Evolutionary conservation across 148 eudicot genomes (phyloP), one percentile per base, ranked within the genome.

Genomic region (Rhododendron williamsianum): DNA sequence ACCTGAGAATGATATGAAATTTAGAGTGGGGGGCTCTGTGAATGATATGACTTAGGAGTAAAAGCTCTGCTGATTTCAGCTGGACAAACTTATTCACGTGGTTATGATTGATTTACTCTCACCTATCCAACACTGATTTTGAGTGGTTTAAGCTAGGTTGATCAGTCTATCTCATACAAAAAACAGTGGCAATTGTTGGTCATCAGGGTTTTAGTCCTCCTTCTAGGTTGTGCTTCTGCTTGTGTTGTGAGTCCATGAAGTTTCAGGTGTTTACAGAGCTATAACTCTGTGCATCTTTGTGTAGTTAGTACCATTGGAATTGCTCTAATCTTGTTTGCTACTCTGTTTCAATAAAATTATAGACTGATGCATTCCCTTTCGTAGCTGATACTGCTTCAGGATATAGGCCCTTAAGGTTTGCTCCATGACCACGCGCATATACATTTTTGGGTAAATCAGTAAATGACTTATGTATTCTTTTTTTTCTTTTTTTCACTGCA

Each of bases 171-270:
- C 41, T 16, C 78, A 18, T 35, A 6, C 35, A 16, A 12, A n/a
- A 10, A 73, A 5, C 45, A 35, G 45, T 73, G 43, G 9, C 23
- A 73, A 13, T 16, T 73, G 45, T 73, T 73, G 78, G 45, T 73
- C 78, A 33, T 16, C 43, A 35, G 36, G 74, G 35, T 16, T 71
- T 41, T 77, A 43, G 30, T 45, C 48, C 54, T 19, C 51, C 52
- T 43, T 45, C 19, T 77, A 21, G 52, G 52, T 77, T 43, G 54
- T 43, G 80, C 80, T 77, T 77, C 78, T 77, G 30, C 80, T 77
- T 45, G 48, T 77, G 45, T 76, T 6, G 79, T 1, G 49, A 16
- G 48, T 33, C 79, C 36, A 8, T 76, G 45, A 33, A 33, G 79
- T 76, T 76, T 78, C 0, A 18, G n/a, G 78, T 78, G 51, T 21